Evolutionary conservation across 176 grass and related monocot species (phyloP).

Genomic region (Saccharum spontaneum): DNA sequence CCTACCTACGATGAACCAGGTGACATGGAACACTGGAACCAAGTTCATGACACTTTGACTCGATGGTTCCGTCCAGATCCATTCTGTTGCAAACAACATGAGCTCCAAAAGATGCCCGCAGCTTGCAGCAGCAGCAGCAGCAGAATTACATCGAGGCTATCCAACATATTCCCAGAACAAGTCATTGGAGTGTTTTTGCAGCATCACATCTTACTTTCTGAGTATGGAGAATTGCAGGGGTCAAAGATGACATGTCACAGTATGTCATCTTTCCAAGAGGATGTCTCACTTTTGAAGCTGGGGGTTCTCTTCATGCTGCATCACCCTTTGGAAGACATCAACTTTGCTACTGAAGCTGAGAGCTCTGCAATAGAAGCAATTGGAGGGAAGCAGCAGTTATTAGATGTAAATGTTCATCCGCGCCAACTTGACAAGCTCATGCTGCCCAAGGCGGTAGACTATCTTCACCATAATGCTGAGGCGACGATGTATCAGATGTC

Average conservation of each 20-base stretch:
- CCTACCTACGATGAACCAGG: neutral
- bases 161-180: neutral
- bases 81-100: neutral
- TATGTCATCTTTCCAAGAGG: neutral
- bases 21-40: neutral
- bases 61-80: neutral
- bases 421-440: neutral
- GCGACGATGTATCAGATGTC: neutral
- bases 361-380: neutral
- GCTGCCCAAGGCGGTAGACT: neutral
- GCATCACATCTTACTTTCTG: neutral
- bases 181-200: neutral
- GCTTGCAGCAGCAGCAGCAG: neutral
- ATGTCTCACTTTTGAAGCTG: neutral
- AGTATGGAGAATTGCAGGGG: neutral
- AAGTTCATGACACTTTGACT: neutral
- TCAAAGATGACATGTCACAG: too few relatives aligned
- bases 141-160: neutral
- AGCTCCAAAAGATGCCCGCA: neutral
- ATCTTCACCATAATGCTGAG: neutral
- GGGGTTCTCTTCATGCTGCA: neutral
- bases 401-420: neutral
- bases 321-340: neutral
- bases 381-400: neutral
- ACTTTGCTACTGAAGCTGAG: neutral